Evolutionary conservation across 2,329 filamentous ascomycete species (phyloP).

Genomic region (Byssochlamys sp.): DNA sequence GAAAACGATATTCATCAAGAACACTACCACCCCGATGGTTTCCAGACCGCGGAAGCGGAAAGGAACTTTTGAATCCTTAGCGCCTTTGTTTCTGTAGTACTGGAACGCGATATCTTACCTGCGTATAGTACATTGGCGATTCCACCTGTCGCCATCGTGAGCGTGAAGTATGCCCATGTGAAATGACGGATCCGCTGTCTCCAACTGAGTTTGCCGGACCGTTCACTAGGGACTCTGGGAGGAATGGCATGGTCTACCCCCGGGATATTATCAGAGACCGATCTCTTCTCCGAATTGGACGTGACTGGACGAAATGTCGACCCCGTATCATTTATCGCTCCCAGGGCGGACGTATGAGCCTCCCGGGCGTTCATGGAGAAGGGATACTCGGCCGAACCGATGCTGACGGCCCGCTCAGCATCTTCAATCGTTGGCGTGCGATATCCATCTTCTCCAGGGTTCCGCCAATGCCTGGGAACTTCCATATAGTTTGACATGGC

Average conservation of each 20-base stretch:
- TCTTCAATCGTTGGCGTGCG: conserved; percentile 39
- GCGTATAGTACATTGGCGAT: conserved; percentile 51
- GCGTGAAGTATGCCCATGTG: conserved; percentile 72
- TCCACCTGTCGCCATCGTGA: conserved; percentile 54
- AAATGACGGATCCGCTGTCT: conserved; percentile 51
- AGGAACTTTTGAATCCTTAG: conserved; percentile 33
- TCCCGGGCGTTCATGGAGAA: conserved; percentile 11
- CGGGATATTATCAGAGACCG: background rate
- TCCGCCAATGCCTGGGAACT: conserved; percentile 25
- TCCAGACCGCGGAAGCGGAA: conserved; percentile 49
- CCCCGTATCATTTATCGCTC: conserved; percentile 12
- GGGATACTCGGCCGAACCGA: conserved; percentile 5
- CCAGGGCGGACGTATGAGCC: conserved; percentile 21
- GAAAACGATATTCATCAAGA: conserved; percentile 54
- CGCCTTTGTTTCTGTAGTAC: conserved; percentile 40
- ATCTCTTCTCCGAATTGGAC: background rate
- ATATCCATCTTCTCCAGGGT: conserved; percentile 35
- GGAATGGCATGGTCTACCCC: background rate
- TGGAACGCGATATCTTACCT: conserved; percentile 38
- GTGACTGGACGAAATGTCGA: conserved; percentile 9
- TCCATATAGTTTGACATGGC: background rate
- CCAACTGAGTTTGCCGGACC: conserved; percentile 32
- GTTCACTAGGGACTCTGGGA: background rate
- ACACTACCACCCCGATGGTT: conserved; percentile 52
- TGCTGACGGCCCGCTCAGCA: conserved; percentile 17